Conservation (phyloP, 306 rosid species). For the Casuarina cunninghamiana region DNA sequence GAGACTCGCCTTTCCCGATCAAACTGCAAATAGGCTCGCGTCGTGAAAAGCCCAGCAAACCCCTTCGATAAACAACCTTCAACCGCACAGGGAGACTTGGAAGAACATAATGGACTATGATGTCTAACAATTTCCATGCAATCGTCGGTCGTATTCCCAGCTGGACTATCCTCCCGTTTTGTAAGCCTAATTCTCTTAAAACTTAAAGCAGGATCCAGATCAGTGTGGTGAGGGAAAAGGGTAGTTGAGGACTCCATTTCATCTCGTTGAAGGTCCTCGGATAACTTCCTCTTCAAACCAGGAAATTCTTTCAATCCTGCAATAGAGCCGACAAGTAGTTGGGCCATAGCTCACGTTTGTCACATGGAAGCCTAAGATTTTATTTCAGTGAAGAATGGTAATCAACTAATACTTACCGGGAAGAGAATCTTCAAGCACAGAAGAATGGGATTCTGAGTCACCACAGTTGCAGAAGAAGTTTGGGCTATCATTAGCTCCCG, state of each 20-base stretch:
- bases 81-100: constrained; percentile 79
- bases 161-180: constrained; percentile 33
- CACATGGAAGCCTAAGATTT: constrained; percentile 4
- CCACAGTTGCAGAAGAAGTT: constrained; percentile 61
- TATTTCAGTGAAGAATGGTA: not conserved
- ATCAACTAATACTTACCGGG: constrained; percentile 48
- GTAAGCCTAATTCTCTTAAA: constrained; percentile 50
- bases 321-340: constrained; percentile 26
- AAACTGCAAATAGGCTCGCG: constrained; percentile 50
- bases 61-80: constrained; percentile 89
- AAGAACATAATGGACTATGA: constrained; percentile 52
- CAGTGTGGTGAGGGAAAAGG: constrained; percentile 25
- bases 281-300: constrained; percentile 73
- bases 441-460: constrained; percentile 62
- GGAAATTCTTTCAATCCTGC: constrained; percentile 61
- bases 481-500: constrained; percentile 51
- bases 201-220: constrained; percentile 30
- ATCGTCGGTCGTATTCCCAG: constrained; percentile 43
- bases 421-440: constrained; percentile 50
- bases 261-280: constrained; percentile 40
- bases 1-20: constrained; percentile 61
- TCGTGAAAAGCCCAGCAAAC: constrained; percentile 76
- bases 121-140: constrained; percentile 52
- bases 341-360: constrained; percentile 10
- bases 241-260: constrained; percentile 40